phyloP scores from a whole-genome alignment of 306 rosid genomes.

The Cucumis cinereus region DNA sequence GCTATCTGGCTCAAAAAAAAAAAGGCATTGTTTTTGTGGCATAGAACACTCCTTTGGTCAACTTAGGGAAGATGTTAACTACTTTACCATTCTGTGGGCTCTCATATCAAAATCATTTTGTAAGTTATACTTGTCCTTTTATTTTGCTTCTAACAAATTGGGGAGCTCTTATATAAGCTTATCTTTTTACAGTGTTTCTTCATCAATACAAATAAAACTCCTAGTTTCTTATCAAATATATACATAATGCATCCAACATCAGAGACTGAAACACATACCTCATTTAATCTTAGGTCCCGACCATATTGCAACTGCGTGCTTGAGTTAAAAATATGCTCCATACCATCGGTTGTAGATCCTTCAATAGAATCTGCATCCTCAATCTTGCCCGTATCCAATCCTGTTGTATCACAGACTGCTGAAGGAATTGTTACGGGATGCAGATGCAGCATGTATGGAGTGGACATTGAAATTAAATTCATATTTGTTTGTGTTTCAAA shows the following conservation, averaged over 20 bases:
- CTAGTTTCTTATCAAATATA: neutral
- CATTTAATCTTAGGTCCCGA: slow-evolving; percentile 85
- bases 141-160: neutral
- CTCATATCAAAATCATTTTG: neutral
- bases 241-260: neutral
- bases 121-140: neutral
- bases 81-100: neutral
- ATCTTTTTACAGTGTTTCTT: neutral
- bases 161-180: neutral
- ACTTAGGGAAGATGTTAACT: neutral
- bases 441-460: slow-evolving; percentile 92
- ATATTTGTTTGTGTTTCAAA: slow-evolving; percentile 74
- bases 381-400: slow-evolving; percentile 63
- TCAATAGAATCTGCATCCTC: slow-evolving; percentile 94
- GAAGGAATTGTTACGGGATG: slow-evolving; percentile 92
- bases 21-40: neutral
- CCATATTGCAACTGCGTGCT: slow-evolving; percentile 97
- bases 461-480: slow-evolving; percentile 84
- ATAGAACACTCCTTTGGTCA: neutral
- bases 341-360: slow-evolving; percentile 82
- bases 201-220: neutral
- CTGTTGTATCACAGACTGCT: slow-evolving; percentile 77
- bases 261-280: slow-evolving; percentile 44
- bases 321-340: slow-evolving; percentile 97
- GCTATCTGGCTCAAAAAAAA: neutral